Evolutionary conservation across 2,329 filamentous ascomycete genomes (phyloP).

Genomic region (Talaromyces sp.): DNA sequence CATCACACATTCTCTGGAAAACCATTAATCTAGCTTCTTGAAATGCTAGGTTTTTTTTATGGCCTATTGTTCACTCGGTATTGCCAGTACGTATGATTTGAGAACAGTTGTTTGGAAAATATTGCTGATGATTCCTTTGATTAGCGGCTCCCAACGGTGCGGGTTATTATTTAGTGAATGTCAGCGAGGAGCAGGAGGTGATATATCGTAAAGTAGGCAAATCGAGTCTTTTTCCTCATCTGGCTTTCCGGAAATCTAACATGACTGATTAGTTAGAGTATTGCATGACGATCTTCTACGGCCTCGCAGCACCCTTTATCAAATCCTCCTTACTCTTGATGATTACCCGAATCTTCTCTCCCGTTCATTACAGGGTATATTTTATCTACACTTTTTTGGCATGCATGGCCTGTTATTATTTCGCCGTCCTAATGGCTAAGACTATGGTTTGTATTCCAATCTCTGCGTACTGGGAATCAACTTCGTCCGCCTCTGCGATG

Average conservation of each 20-base stretch:
- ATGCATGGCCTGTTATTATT: conserved; percentile 2
- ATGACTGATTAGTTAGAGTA: conserved; percentile 4
- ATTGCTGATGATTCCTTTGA: neutral
- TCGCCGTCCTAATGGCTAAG: conserved; percentile 1
- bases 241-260: neutral
- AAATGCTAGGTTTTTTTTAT: neutral
- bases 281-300: neutral
- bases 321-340: conserved; percentile 7
- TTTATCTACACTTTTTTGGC: conserved; percentile 2
- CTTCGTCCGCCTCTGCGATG: neutral
- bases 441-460: conserved; percentile 1
- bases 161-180: conserved; percentile 3
- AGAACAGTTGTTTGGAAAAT: neutral
- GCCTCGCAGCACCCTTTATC: conserved; percentile 5
- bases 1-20: neutral
- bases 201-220: conserved; percentile 3
- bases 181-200: conserved; percentile 1
- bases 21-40: neutral
- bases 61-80: neutral
- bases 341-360: conserved; percentile 2
- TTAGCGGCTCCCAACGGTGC: neutral
- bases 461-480: conserved; percentile 4
- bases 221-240: neutral
- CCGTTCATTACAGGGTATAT: neutral
- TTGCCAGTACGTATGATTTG: neutral